phyloP scores from a whole-genome alignment of 2,329 filamentous ascomycete species.

The Aspergillus sp. region DNA sequence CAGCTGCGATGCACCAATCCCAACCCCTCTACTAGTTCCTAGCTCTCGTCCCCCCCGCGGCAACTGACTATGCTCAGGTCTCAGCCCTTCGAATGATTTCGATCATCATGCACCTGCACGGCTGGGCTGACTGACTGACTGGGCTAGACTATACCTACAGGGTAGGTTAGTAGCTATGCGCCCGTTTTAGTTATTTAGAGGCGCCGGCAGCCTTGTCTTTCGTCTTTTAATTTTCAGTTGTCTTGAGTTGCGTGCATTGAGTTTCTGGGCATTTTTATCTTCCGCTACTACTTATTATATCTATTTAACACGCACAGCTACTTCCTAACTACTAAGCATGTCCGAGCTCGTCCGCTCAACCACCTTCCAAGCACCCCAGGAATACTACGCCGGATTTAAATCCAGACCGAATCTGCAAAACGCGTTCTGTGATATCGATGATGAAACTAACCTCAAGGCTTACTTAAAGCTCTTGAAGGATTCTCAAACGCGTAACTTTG shows the following conservation, averaged over 20 bases:
- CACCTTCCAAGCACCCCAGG: slow-evolving; percentile 23
- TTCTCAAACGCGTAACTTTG: slow-evolving; percentile 42
- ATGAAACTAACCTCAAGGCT: slow-evolving; percentile 32
- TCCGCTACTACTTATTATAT: no score
- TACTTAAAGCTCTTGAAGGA: slow-evolving; percentile 34
- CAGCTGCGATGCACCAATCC: not conserved
- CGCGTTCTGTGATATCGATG: slow-evolving; percentile 43
- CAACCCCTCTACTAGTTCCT: not conserved
- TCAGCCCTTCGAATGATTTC: not conserved
- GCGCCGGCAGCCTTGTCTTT: not conserved
- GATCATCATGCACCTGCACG: not conserved
- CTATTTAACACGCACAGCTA: no score
- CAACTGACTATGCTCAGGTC: not conserved
- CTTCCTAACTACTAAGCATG: slow-evolving; percentile 5
- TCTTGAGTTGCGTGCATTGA: not conserved
- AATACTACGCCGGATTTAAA: slow-evolving; percentile 37
- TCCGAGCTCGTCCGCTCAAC: slow-evolving; percentile 13
- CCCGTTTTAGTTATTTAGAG: not conserved
- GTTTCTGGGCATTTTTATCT: no score
- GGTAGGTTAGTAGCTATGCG: not conserved
- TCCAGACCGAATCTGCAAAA: slow-evolving; percentile 21
- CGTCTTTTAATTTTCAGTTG: not conserved
- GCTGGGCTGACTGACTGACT: not conserved
- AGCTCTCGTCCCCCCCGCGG: not conserved
- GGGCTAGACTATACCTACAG: not conserved